Conservation (phyloP, 192 early-diverging fungal species). For the Lunasporangiospora selenospora region DNA sequence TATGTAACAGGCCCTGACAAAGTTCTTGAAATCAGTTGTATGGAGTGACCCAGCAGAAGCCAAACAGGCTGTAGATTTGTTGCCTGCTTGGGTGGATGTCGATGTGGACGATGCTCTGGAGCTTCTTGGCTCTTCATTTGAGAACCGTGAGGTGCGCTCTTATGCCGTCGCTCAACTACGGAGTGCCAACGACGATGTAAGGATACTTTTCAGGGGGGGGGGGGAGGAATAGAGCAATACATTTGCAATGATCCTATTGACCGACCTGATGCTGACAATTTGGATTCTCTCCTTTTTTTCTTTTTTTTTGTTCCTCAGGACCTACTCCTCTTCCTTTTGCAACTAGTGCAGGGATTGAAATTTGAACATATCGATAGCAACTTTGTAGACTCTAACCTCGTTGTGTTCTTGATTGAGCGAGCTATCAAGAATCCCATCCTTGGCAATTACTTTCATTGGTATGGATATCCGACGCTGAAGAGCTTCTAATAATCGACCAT, state of each 20-base stretch:
- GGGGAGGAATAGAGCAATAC: no score
- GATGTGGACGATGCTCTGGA: slow-evolving; percentile 97
- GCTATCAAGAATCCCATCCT: slow-evolving; percentile 82
- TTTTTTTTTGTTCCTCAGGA: slow-evolving; percentile 63
- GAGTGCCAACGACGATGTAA: slow-evolving; percentile 91
- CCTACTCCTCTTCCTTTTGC: slow-evolving; percentile 90
- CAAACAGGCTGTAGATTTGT: slow-evolving; percentile 89
- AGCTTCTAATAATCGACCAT: no score
- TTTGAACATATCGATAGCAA: slow-evolving; percentile 82
- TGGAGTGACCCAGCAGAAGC: slow-evolving; percentile 94
- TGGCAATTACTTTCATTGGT: slow-evolving; percentile 97
- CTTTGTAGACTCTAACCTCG: slow-evolving; percentile 70
- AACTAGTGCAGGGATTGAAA: slow-evolving; percentile 97
- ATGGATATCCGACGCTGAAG: background rate
- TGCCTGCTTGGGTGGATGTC: slow-evolving; percentile 90
- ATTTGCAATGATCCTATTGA: no score
- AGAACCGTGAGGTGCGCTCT: slow-evolving; percentile 78
- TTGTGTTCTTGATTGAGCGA: slow-evolving; percentile 89
- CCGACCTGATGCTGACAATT: no score
- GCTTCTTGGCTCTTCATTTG: slow-evolving; percentile 88
- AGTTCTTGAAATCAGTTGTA: slow-evolving; percentile 96
- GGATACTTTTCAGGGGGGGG: background rate
- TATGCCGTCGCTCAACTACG: slow-evolving; percentile 91
- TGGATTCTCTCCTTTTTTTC: no score
- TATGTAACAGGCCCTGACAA: slow-evolving; percentile 87